A percentile compares a stretch with the other conserved stretches of the same genome.
Conservation (phyloP, 1,139 yeast species). For the Kluyveromyces marxianus region DNA sequence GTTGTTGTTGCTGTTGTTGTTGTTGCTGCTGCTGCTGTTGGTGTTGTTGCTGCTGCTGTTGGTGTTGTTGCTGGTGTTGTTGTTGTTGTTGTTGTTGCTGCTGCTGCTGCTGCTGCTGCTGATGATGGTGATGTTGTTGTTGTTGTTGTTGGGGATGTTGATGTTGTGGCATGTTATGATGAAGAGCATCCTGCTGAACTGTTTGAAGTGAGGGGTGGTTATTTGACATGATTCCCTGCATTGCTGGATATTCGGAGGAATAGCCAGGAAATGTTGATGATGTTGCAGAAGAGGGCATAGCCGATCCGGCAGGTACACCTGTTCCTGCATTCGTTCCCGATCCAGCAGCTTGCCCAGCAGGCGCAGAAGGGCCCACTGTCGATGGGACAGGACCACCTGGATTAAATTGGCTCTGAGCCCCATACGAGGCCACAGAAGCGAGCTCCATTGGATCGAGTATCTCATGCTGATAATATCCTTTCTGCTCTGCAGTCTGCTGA, state of each 20-base stretch:
- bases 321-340: neutral
- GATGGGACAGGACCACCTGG: neutral
- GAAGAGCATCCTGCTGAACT: no score
- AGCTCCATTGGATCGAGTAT: conserved; percentile 17
- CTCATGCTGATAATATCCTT: conserved; percentile 21
- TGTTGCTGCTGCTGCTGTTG: conserved; percentile 21
- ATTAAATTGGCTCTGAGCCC: neutral
- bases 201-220: no score
- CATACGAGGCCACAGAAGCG: conserved; percentile 11
- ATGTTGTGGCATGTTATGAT: conserved; percentile 23
- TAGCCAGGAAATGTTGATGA: no score
- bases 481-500: conserved; percentile 27
- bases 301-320: neutral
- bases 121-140: conserved; percentile 15
- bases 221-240: no score
- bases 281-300: no score
- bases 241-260: no score
- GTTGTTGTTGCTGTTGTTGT: conserved; percentile 8
- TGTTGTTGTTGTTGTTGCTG: conserved; percentile 9
- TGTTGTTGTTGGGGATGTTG: conserved; percentile 27
- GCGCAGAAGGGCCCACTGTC: neutral
- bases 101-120: conserved; percentile 12
- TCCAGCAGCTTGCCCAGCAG: neutral
- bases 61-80: conserved; percentile 20
- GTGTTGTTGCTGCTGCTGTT: conserved; percentile 18